A percentile compares a stretch with the other conserved stretches of the same genome.
These are phyloP conservation scores for Crepidotus variabilis DNA, from an alignment of 768 basidiomycete species.

Conservation along the genomic window DNA sequence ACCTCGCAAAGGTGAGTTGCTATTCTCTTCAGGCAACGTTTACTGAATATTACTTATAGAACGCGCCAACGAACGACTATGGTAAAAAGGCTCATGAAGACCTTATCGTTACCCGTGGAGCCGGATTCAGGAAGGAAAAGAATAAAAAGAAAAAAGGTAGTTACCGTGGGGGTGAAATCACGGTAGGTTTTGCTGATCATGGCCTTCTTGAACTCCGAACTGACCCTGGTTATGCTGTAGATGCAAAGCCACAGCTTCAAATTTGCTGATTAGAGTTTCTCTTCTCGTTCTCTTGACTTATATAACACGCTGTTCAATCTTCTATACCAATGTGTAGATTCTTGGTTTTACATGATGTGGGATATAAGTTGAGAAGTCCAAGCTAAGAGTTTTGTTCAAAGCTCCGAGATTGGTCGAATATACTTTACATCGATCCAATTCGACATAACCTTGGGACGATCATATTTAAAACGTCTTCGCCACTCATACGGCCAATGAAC, in stretches of 20 bases:
- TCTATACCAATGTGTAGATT: no score
- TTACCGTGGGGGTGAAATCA: conserved; percentile 93
- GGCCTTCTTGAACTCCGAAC: neutral
- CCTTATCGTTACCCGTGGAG: conserved; percentile 89
- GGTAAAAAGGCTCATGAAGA: conserved; percentile 83
- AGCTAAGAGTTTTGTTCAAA: no score
- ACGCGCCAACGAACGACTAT: conserved; percentile 74
- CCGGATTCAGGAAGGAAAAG: conserved; percentile 97
- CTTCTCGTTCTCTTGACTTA: no score
- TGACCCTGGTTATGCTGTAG: conserved; percentile 29
- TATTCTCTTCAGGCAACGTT: conserved; percentile 1
- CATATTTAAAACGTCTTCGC: conserved; percentile 3
- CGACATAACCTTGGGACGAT: conserved; percentile 12
- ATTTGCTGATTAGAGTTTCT: conserved; percentile 37
- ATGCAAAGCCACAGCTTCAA: conserved; percentile 87
- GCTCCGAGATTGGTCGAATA: conserved; percentile 9
- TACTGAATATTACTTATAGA: conserved; percentile 30
- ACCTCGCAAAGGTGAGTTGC: conserved; percentile 66
- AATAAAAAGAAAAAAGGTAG: conserved; percentile 99
- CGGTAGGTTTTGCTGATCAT: conserved; percentile 42
- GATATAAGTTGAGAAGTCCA: no score
- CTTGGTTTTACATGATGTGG: no score
- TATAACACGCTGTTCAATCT: no score
- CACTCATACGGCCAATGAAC: conserved; percentile 7
- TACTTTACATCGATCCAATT: conserved; percentile 37